A percentile compares a stretch with the other conserved stretches of the same genome.
phyloP scores from a whole-genome alignment of 2,329 filamentous ascomycete species.

The Coniochaeta sp. region DNA sequence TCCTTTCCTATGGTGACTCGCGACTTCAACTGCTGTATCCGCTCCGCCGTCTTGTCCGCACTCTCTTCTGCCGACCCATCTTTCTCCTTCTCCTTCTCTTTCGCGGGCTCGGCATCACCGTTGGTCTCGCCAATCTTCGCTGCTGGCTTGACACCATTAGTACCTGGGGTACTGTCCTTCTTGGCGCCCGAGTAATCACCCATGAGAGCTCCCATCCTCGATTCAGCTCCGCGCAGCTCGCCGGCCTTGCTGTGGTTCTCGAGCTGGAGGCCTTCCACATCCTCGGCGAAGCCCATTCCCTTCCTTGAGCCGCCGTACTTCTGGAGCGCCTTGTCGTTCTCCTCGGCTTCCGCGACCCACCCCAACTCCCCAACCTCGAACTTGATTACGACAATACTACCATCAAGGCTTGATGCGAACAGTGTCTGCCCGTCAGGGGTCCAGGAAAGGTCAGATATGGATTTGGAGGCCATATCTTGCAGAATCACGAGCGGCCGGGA shows the following conservation, averaged over 20 bases:
- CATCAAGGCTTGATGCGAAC: constrained; percentile 82
- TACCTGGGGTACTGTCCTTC: constrained; percentile 33
- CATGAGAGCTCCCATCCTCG: constrained; percentile 98
- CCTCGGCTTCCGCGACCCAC: constrained; percentile 75
- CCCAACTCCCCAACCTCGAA: constrained; percentile 87
- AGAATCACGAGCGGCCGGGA: constrained; percentile 84
- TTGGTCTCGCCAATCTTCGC: constrained; percentile 31
- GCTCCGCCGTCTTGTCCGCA: constrained; percentile 44
- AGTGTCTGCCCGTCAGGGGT: constrained; percentile 82
- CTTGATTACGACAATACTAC: constrained; percentile 71
- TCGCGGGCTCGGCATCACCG: constrained; percentile 26
- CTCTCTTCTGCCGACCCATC: constrained; percentile 33
- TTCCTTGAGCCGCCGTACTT: constrained; percentile 87
- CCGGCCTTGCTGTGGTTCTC: constrained; percentile 90
- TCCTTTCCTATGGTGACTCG: constrained; percentile 93
- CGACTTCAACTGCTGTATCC: constrained; percentile 65
- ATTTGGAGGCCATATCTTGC: constrained; percentile 82
- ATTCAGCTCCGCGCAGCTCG: constrained; percentile 83
- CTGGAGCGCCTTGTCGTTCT: constrained; percentile 87
- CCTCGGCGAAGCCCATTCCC: constrained; percentile 85
- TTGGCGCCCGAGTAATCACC: constrained; percentile 56
- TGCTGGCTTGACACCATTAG: constrained; percentile 41
- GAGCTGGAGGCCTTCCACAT: constrained; percentile 77
- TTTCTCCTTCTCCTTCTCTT: constrained; percentile 21
- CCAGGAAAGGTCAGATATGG: constrained; percentile 92